Base-by-base conservation (phyloP, 495 filamentous ascomycete genomes). In the Corynascus novoguineensis region DNA sequence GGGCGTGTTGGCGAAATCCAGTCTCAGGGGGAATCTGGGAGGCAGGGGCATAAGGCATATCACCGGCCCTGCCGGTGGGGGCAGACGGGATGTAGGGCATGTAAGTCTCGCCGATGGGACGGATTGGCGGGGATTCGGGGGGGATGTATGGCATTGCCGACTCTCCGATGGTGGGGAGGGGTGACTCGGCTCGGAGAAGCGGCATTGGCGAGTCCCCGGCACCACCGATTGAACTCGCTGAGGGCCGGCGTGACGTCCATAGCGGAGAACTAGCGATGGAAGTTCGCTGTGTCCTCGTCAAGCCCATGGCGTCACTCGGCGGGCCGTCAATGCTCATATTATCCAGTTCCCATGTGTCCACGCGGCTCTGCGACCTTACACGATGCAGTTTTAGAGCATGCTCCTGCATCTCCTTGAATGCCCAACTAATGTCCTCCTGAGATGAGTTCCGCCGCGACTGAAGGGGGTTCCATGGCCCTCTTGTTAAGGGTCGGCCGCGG, bases 341-440 rank as follows among this genome's bases (percentile, higher is more conserved):
- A 64, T 76, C 76, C 15, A 72, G 57, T 17, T 72, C 69, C 37
- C 69, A 60, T 57, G 67, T 75, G 56, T 63, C 70, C 47, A 64
- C 63, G 46, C 65, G 59, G 29, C 61, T 61, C 34, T 27, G 42
- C 2, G 41, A 57, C 19, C 59, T 22, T 25, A 2, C 50, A 19
- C 58, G 25, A 34, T 60, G 53, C 42, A 73, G 37, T 61, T 68
- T 62, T 34, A 71, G 68, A 42, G 71, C 70, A 53, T 79, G 75
- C 49, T 75, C 73, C 38, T 76, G 73, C 75, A 78, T 78, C 60
- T 76, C 75, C 64, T 75, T 77, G 63, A 77, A 71, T 11, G 73
- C 71, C 78, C 80, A 75, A 66, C 74, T 67, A 50, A 72, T 64
- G 62, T 73, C 68, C 64, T 75, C 73, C 50, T 79, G 67, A 9